Conservation (phyloP, 495 filamentous ascomycete genomes). For the Platismatia glauca region DNA sequence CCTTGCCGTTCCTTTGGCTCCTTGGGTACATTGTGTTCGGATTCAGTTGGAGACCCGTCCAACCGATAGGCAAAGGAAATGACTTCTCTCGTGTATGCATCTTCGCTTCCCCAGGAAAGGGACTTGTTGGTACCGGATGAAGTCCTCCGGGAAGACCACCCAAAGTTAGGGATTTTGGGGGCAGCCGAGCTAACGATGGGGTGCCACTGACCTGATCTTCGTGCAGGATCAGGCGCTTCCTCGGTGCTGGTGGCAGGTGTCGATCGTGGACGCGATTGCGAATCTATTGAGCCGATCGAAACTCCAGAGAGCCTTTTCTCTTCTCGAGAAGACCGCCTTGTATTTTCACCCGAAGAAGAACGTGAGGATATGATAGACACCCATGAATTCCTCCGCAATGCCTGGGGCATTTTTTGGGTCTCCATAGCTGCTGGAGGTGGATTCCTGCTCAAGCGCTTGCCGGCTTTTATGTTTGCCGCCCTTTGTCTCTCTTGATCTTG, state of each 20-base stretch:
- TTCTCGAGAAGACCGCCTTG: slow-evolving; percentile 20
- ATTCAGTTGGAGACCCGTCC: slow-evolving; percentile 5
- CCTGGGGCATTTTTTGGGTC: slow-evolving; percentile 25
- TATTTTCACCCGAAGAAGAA: slow-evolving; percentile 17
- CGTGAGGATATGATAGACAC: slow-evolving; percentile 19
- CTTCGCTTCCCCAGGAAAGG: slow-evolving; percentile 16
- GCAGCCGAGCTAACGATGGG: slow-evolving; percentile 18
- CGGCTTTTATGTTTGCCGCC: slow-evolving; percentile 8
- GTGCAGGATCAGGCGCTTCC: background rate
- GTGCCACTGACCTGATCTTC: slow-evolving; percentile 10
- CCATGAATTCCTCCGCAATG: slow-evolving; percentile 22
- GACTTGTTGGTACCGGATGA: slow-evolving; percentile 17
- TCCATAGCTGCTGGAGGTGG: slow-evolving; percentile 27
- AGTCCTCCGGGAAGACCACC: slow-evolving; percentile 19
- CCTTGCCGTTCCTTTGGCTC: slow-evolving; percentile 3
- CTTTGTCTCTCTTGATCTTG: slow-evolving; percentile 22
- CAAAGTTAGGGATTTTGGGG: slow-evolving; percentile 24
- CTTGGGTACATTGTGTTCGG: background rate
- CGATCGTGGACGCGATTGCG: slow-evolving; percentile 18
- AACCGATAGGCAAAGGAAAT: slow-evolving; percentile 24
- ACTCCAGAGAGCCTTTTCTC: slow-evolving; percentile 17
- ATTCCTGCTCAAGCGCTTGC: slow-evolving; percentile 24
- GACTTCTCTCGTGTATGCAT: slow-evolving; percentile 22
- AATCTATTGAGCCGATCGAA: slow-evolving; percentile 19
- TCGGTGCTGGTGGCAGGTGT: slow-evolving; percentile 18